Evolutionary conservation across 108 stramenopile genomes (phyloP), one percentile per base, ranked within the genome.

Genomic region (Aureococcus anophagefferens): DNA sequence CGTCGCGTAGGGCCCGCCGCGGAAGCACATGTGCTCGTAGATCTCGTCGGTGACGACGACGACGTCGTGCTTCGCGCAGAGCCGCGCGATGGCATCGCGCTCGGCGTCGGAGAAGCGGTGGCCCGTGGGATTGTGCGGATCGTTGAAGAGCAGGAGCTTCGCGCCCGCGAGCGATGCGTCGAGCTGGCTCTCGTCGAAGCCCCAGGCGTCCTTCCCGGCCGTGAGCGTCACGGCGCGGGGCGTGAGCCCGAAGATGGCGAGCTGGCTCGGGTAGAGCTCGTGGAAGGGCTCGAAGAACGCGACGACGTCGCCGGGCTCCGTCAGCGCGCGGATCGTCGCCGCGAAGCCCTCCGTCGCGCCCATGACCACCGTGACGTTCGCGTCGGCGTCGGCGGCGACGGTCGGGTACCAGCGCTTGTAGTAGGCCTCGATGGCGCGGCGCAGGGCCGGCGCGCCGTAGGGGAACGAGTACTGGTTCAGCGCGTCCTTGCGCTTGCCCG

Each of bases 221-320:
- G 51, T 59, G 46, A 89, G 73, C 18, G 86, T 85, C 16, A 89
- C 85, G 67, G 67, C 87, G 0, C 65, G 65, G 29, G 88, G 85
- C 59, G 84, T 69, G n/a, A 89, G 65, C 62, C 87, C 79, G 66
- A 89, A 89, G 33, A 89, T 84, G 11, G 74, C 68, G 66, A 82
- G 82, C 74, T 89, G 88, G 71, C 74, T 81, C 17, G 86, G 84
- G 74, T 89, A 89, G 15, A 87, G 65, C 72, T 89, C 88, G 71
- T 89, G 88, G 71, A 85, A 89, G 18, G 88, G 88, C 67, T 89
- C 85, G 68, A 89, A 86, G 51, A 89, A 74, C 5, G 86, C 88
- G 40, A 85, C 76, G 51, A 81, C 87, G 71, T 89, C 88, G 16
- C 85, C 85, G 16, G 88, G 88, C 64, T 68, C 64, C 40, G 86